Percentiles rank a stretch among this genome's conserved stretches.
Conservation (phyloP, 2,329 filamentous ascomycete species). For the Proliferodiscus dingleyae region DNA sequence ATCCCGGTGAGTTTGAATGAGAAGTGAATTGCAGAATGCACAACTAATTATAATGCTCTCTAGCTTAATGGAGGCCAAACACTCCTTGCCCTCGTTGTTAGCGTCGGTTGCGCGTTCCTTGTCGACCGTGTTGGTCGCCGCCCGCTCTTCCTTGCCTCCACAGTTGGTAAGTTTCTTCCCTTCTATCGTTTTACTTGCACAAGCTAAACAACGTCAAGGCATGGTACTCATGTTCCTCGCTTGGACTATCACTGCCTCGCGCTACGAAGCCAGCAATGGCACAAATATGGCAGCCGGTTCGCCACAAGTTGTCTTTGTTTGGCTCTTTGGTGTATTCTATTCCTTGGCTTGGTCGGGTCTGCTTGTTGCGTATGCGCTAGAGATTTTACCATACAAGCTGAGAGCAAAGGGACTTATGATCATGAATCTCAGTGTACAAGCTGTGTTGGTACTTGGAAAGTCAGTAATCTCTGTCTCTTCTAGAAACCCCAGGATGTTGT, state of each 20-base stretch:
- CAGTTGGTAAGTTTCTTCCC: conserved; percentile 9
- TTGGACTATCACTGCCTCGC: conserved; percentile 44
- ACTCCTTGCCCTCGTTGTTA: conserved; percentile 46
- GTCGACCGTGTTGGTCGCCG: conserved; percentile 52
- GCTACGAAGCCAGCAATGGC: conserved; percentile 38
- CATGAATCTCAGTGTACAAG: conserved; percentile 61
- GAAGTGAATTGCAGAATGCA: not conserved
- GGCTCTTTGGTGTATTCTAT: conserved; percentile 47
- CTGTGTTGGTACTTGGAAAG: conserved; percentile 56
- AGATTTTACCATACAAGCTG: conserved; percentile 47
- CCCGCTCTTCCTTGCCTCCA: conserved; percentile 45
- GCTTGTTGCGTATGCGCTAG: conserved; percentile 49
- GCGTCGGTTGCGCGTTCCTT: conserved; percentile 49
- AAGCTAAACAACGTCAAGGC: conserved; percentile 9
- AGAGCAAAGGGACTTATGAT: conserved; percentile 45
- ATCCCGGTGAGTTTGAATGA: conserved; percentile 48
- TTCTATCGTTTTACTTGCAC: not conserved
- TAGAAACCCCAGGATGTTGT: not conserved
- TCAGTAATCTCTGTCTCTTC: conserved; percentile 38
- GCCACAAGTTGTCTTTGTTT: conserved; percentile 43
- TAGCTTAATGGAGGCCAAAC: conserved; percentile 32
- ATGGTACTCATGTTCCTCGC: conserved; percentile 43
- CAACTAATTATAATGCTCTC: conserved; percentile 31
- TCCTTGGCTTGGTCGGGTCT: conserved; percentile 53
- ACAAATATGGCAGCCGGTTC: conserved; percentile 33